A percentile compares a stretch with the other conserved stretches of the same genome.
Conservation (phyloP, 139 green algal genomes). For the Asterochloris erici region DNA sequence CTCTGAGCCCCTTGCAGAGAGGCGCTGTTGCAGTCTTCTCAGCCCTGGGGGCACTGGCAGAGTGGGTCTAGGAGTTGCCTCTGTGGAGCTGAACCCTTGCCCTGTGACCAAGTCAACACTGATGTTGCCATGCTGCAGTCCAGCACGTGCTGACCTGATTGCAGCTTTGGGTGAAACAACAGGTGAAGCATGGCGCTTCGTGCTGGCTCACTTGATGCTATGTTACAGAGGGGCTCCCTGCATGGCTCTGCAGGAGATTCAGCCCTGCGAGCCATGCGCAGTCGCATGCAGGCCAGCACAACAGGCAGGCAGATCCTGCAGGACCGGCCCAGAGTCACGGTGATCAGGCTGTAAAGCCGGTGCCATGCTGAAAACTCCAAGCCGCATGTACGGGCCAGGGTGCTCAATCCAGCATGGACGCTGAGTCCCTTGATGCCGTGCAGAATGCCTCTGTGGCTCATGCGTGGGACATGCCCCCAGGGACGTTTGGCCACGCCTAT, state of each 20-base stretch:
- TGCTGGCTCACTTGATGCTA: not conserved
- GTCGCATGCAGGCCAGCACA: slow-evolving; percentile 65
- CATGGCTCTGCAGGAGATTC: slow-evolving; percentile 10
- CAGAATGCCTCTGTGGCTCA: slow-evolving; percentile 36
- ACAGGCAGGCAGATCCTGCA: slow-evolving; percentile 62
- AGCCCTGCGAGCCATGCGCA: slow-evolving; percentile 52
- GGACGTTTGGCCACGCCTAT: slow-evolving; percentile 87
- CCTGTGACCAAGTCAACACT: not conserved
- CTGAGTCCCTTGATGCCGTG: not conserved
- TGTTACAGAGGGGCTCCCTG: not conserved
- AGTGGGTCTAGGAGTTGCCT: not conserved
- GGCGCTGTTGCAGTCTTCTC: slow-evolving; percentile 24
- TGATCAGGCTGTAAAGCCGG: slow-evolving; percentile 6
- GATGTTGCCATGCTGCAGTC: slow-evolving; percentile 11
- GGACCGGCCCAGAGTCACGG: slow-evolving; percentile 74
- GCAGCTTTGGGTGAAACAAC: slow-evolving; percentile 77
- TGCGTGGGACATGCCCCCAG: slow-evolving; percentile 51
- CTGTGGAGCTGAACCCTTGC: not conserved
- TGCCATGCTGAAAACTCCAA: not conserved
- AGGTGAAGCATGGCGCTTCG: slow-evolving; percentile 15
- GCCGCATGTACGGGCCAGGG: not conserved
- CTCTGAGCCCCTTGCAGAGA: slow-evolving; percentile 23
- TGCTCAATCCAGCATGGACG: not conserved
- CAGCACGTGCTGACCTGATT: slow-evolving; percentile 70
- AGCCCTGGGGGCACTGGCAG: slow-evolving; percentile 14